Conservation (phyloP, 805 yeast genomes). For the Myxozyma vanderwaltii region DNA sequence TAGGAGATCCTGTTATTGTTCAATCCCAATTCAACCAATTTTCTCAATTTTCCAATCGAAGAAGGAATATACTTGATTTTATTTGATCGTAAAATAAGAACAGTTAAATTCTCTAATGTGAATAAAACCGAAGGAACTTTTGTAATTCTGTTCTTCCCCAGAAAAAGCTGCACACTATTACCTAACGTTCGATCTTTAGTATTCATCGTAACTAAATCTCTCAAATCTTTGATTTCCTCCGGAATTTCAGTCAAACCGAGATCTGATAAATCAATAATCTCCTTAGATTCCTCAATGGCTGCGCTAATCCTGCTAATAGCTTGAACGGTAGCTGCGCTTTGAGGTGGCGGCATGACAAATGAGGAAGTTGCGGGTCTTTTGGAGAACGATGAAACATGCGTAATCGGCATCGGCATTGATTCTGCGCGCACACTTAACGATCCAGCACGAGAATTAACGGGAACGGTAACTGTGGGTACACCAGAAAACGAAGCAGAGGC, state of each 20-base stretch:
- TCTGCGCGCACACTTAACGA: constrained; percentile 6
- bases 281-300: constrained; percentile 34
- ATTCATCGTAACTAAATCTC: constrained; percentile 20
- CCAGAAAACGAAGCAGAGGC: constrained; percentile 3
- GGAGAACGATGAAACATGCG: constrained; percentile 4
- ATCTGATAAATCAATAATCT: constrained; percentile 28
- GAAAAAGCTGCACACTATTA: constrained; percentile 39
- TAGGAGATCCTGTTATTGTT: constrained; percentile 42
- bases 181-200: constrained; percentile 24
- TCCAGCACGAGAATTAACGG: constrained; percentile 9
- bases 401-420: constrained; percentile 11
- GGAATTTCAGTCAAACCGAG: constrained; percentile 42
- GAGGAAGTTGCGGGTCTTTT: constrained; percentile 16
- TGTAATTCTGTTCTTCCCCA: constrained; percentile 40
- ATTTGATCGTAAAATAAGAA: constrained; percentile 43
- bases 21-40: constrained; percentile 43
- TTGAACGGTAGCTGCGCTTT: background rate
- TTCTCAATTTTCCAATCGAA: constrained; percentile 38
- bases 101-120: constrained; percentile 41
- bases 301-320: constrained; percentile 27
- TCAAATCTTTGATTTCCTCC: constrained; percentile 42
- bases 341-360: constrained; percentile 6
- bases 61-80: constrained; percentile 41
- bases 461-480: background rate
- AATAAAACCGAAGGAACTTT: constrained; percentile 41